These are phyloP conservation scores for Vitis hybrid DNA, from an alignment of 177 flowering plant genomes.

Conservation along the genomic window DNA sequence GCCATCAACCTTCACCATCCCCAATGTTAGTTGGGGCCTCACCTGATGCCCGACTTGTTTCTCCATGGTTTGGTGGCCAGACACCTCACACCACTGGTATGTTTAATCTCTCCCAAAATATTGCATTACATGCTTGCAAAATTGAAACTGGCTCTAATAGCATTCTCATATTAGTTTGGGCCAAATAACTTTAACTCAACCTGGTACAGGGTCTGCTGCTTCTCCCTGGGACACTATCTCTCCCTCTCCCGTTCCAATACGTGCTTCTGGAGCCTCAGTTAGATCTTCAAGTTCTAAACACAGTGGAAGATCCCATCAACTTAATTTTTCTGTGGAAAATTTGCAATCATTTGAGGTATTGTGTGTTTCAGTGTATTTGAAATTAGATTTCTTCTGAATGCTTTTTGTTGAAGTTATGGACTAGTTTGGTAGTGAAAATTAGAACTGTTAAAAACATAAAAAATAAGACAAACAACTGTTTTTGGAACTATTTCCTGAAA, in stretches of 20 bases:
- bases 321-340: constrained; percentile 27
- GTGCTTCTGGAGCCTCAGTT: constrained; percentile 78
- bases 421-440: too few species aligned
- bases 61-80: constrained; percentile 81
- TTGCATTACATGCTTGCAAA: background rate
- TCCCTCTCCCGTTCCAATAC: constrained; percentile 88
- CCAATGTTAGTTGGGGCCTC: constrained; percentile 87
- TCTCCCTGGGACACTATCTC: constrained; percentile 88
- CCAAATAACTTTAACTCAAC: background rate
- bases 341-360: constrained; percentile 50
- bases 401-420: too few species aligned
- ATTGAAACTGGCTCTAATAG: background rate
- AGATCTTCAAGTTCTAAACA: constrained; percentile 57
- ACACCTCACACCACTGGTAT: constrained; percentile 69
- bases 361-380: background rate
- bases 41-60: constrained; percentile 86
- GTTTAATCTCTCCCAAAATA: background rate
- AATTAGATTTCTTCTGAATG: too few species aligned
- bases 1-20: constrained; percentile 74
- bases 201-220: constrained; percentile 33
- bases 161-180: background rate
- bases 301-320: constrained; percentile 53
- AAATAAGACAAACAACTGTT: too few species aligned
- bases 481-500: too few species aligned
- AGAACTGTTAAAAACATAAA: too few species aligned